These are phyloP conservation scores for Fraxinus quadrangulata DNA, from an alignment of 257 asterid species.

Conservation along the genomic window DNA sequence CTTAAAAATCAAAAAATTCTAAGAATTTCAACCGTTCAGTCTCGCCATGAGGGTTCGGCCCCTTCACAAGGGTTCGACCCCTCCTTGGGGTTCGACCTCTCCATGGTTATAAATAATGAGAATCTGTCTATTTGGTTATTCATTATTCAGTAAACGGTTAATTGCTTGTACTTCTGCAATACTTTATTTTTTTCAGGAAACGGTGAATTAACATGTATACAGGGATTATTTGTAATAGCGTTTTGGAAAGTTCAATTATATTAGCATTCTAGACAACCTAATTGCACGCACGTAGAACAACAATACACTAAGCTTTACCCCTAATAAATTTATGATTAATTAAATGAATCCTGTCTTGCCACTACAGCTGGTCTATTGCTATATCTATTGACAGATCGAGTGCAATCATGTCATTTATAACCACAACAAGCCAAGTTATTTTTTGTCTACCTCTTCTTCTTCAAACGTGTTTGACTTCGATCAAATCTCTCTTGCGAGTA, in stretches of 20 bases:
- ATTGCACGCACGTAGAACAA: neutral
- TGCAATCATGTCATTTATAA: neutral
- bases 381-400: neutral
- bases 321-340: too few relatives aligned
- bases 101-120: neutral
- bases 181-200: neutral
- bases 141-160: neutral
- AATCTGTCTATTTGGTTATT: neutral
- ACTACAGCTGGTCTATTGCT: neutral
- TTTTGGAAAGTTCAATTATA: neutral
- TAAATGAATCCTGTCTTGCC: neutral
- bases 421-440: neutral
- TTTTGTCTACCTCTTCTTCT: neutral
- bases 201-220: neutral
- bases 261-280: neutral
- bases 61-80: too few relatives aligned
- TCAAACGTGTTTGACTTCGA: neutral
- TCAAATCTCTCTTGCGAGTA: neutral
- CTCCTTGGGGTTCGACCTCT: too few relatives aligned
- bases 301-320: neutral
- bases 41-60: too few relatives aligned
- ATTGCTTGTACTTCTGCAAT: neutral
- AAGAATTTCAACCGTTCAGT: too few relatives aligned
- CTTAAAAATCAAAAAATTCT: too few relatives aligned
- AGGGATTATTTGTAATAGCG: neutral